These are phyloP conservation scores for Porogramme epimiltina DNA, from an alignment of 1,284 basidiomycete species.

Conservation along the genomic window DNA sequence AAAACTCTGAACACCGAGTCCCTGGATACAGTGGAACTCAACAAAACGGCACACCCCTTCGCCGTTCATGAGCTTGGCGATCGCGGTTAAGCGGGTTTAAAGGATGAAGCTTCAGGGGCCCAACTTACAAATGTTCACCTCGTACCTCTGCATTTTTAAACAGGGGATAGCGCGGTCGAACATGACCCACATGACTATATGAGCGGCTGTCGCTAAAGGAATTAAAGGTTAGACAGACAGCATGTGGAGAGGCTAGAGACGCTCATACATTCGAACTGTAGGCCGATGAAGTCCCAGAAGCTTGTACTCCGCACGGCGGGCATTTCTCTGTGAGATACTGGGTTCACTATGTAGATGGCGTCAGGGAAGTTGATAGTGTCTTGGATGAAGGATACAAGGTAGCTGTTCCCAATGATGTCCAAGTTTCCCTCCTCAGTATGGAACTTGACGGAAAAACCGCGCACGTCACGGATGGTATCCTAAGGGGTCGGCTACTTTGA, in stretches of 20 bases:
- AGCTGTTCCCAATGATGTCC: slow-evolving; percentile 80
- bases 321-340: slow-evolving; percentile 79
- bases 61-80: slow-evolving; percentile 62
- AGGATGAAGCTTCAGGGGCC: too few species aligned
- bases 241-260: not conserved
- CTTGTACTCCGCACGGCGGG: slow-evolving; percentile 68
- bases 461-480: slow-evolving; percentile 82
- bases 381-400: slow-evolving; percentile 87
- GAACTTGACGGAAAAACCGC: slow-evolving; percentile 82
- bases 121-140: slow-evolving; percentile 68
- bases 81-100: not conserved
- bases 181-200: slow-evolving; percentile 85
- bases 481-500: slow-evolving; percentile 29
- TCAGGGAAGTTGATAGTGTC: slow-evolving; percentile 86
- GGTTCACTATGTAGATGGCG: slow-evolving; percentile 79
- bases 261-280: slow-evolving; percentile 59
- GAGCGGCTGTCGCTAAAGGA: too few species aligned
- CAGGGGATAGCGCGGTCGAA: slow-evolving; percentile 82
- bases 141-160: slow-evolving; percentile 88
- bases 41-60: slow-evolving; percentile 74
- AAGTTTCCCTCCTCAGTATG: slow-evolving; percentile 83
- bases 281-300: slow-evolving; percentile 79
- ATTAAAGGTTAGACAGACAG: slow-evolving; percentile 16
- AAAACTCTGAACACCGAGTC: slow-evolving; percentile 81
- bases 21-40: slow-evolving; percentile 85